These are phyloP conservation scores for Mortierella sp. DNA, from an alignment of 371 early-diverging fungal species.

Conservation along the genomic window DNA sequence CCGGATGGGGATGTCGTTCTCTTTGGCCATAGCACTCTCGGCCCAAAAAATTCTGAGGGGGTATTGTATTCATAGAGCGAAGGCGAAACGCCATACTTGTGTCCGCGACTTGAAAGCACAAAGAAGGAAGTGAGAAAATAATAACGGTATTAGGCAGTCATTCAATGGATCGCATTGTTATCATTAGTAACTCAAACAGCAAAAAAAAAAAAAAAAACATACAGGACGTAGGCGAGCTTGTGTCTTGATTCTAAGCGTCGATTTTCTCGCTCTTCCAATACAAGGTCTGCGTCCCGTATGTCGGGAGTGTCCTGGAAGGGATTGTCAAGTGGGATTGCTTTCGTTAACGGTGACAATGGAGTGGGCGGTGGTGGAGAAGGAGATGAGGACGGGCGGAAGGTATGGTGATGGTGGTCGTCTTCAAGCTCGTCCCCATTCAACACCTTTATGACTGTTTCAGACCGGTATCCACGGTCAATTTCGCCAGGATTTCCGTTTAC, in stretches of 20 bases:
- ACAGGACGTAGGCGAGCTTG: conserved; percentile 4
- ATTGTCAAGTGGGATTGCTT: not conserved
- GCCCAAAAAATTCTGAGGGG: conserved; percentile 6
- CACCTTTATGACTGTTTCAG: conserved; percentile 2
- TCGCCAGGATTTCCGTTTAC: not conserved
- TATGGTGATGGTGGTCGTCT: not conserved
- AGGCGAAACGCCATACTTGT: conserved; percentile 9
- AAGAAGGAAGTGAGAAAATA: not conserved
- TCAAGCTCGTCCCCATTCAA: not conserved
- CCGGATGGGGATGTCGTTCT: not conserved
- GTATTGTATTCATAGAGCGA: conserved; percentile 9
- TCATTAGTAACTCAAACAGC: not conserved
- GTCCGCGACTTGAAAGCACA: conserved; percentile 12
- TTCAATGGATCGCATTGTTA: not conserved
- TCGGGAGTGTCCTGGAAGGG: not conserved
- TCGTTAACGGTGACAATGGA: not conserved
- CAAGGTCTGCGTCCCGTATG: not conserved
- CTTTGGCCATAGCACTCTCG: conserved; percentile 10
- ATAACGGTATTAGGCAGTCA: not conserved
- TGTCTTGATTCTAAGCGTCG: conserved; percentile 2
- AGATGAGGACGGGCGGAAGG: not conserved
- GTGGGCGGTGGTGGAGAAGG: not conserved
- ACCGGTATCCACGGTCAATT: conserved; percentile 14
- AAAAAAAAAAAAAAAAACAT: not conserved
- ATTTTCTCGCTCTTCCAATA: conserved; percentile 2